Base-by-base conservation (phyloP, 805 yeast species). In the Hanseniaspora lindneri region DNA sequence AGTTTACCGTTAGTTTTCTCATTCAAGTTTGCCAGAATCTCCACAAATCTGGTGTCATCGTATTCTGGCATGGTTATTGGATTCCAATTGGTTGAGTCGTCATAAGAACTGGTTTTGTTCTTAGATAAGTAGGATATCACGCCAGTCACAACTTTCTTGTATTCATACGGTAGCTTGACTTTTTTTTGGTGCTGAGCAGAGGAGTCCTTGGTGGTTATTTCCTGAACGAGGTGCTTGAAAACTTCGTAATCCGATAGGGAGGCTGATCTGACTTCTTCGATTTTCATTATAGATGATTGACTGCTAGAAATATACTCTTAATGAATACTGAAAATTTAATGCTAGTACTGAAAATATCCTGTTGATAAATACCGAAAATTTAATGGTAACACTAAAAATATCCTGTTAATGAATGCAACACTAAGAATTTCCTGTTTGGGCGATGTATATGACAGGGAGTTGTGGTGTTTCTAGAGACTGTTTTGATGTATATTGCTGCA, bases 201-300 rank as follows among this genome's bases (percentile, higher is more conserved):
- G 9, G 53, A 55, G 55, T 27, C 55, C 53, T 56, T 73, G 70
- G 34, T 74, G 56, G 39, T 67, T 71, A 6, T 66, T 57, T 46
- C 49, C 23, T 46, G 49, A 6, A 46, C 49, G 51, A 77, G 58
- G 53, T 75, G 78, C 49, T 71, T 69, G 20, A 61, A 59, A 1
- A 75, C 79, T 58, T 77, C 83, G 53, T 66, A 76, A 58, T 77
- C 78, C 51, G 79, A 72, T 39, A 77, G 60, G 51, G 76, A 72
- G 40, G 75, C 70, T 44, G 73, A 76, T 54, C 80, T 68, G 41
- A 68, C 70, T 24, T 63, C 60, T 27, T 73, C 61, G 3, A 73
- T 66, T 60, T 69, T 65, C 74, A 70, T 70, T 21, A 35, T n/a
- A n/a, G n/a, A n/a, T n/a, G n/a, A n/a, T n/a, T n/a, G n/a, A n/a